phyloP scores from a whole-genome alignment of 2,329 filamentous ascomycete species.

The Stagonosporopsis vannaccii region DNA sequence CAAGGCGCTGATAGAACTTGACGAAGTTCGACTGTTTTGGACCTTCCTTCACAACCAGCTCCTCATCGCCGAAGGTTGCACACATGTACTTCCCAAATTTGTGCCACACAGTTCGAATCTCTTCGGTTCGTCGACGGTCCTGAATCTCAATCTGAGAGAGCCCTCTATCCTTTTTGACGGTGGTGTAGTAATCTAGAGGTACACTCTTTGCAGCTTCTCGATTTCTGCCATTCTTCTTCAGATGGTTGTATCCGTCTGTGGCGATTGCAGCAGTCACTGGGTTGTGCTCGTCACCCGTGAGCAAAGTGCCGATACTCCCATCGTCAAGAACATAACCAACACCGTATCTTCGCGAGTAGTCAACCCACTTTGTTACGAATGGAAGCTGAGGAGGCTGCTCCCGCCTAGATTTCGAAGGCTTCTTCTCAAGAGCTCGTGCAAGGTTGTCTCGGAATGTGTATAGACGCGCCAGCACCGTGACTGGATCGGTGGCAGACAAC shows the following conservation, averaged over 20 bases:
- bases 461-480: constrained; percentile 54
- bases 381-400: constrained; percentile 62
- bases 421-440: constrained; percentile 52
- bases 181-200: constrained; percentile 75
- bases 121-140: constrained; percentile 65
- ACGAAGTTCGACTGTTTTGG: constrained; percentile 63
- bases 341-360: constrained; percentile 87
- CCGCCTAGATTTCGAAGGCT: constrained; percentile 40
- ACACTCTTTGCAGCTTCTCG: constrained; percentile 54
- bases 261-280: constrained; percentile 77
- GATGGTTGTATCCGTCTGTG: constrained; percentile 73
- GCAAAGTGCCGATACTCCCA: constrained; percentile 75
- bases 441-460: constrained; percentile 57
- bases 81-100: constrained; percentile 76
- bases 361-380: constrained; percentile 79
- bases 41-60: constrained; percentile 58
- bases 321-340: constrained; percentile 85
- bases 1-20: constrained; percentile 82
- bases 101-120: constrained; percentile 67
- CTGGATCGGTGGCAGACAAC: constrained; percentile 53
- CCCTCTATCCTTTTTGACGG: constrained; percentile 67
- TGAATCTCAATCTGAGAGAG: constrained; percentile 67
- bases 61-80: constrained; percentile 52
- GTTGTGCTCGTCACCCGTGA: constrained; percentile 54
- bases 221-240: constrained; percentile 71